Percentiles rank a stretch among this genome's conserved stretches.
phyloP scores from a whole-genome alignment of 23 red algal genomes.

The Cyanidium caldarium region DNA sequence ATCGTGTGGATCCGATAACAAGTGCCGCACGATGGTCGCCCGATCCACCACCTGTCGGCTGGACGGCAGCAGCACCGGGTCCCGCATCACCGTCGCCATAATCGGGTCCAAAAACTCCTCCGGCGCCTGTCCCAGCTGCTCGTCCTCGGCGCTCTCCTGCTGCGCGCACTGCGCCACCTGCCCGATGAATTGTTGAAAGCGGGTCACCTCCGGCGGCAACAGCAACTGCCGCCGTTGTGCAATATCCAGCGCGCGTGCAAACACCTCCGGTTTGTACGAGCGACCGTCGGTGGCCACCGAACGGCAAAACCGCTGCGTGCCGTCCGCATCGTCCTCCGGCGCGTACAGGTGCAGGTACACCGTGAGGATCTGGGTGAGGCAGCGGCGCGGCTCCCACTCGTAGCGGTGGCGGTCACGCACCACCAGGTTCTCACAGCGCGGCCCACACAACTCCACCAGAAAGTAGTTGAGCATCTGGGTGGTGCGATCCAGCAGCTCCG shows the following conservation, averaged over 20 bases:
- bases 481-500: slow-evolving; percentile 77
- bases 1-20: slow-evolving; percentile 76
- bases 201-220: slow-evolving; percentile 13
- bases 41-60: slow-evolving; percentile 82
- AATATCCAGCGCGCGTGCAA: slow-evolving; percentile 32
- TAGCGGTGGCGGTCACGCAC: slow-evolving; percentile 56
- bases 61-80: slow-evolving; percentile 78
- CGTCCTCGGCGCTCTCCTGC: slow-evolving; percentile 38
- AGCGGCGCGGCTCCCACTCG: slow-evolving; percentile 60
- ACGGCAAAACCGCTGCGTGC: slow-evolving; percentile 23
- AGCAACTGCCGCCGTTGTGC: slow-evolving; percentile 24
- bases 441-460: slow-evolving; percentile 53
- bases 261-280: slow-evolving; percentile 52
- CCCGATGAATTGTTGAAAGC: slow-evolving; percentile 15
- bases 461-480: slow-evolving; percentile 97
- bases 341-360: slow-evolving; percentile 57
- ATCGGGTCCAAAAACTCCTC: slow-evolving; percentile 97
- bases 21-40: slow-evolving; percentile 64
- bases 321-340: slow-evolving; percentile 7
- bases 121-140: slow-evolving; percentile 54
- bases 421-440: slow-evolving; percentile 44
- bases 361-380: slow-evolving; percentile 52
- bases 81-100: slow-evolving; percentile 73
- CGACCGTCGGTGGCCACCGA: slow-evolving; percentile 79
- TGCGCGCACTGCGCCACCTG: slow-evolving; percentile 16